These are phyloP conservation scores for Fraxinus sp. DNA, from an alignment of 305 asterid species.

Conservation along the genomic window DNA sequence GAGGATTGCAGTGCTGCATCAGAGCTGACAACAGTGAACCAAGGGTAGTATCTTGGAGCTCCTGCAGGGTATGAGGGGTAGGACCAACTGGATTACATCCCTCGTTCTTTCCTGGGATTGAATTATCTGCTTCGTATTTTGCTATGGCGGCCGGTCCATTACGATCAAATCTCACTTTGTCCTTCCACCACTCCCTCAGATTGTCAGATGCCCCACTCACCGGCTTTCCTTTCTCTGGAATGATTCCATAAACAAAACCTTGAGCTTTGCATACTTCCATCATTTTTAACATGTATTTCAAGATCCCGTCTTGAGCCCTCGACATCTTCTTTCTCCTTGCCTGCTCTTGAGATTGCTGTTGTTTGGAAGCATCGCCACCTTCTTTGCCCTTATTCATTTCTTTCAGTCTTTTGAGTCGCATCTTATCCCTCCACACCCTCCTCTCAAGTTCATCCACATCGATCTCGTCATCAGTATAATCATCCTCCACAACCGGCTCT, in stretches of 20 bases:
- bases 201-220: constrained; percentile 77
- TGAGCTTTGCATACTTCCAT: constrained; percentile 85
- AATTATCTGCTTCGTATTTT: constrained; percentile 49
- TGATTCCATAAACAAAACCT: constrained; percentile 70
- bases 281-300: constrained; percentile 80
- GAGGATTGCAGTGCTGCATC: constrained; percentile 77
- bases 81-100: constrained; percentile 46
- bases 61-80: constrained; percentile 70
- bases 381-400: constrained; percentile 62
- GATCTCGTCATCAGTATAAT: constrained; percentile 72
- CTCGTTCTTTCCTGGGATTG: constrained; percentile 40
- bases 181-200: constrained; percentile 84
- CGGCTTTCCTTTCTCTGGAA: constrained; percentile 77
- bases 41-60: constrained; percentile 76
- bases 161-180: constrained; percentile 65
- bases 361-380: constrained; percentile 41
- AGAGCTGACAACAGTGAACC: constrained; percentile 69
- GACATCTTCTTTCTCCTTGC: constrained; percentile 86
- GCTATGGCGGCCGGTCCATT: constrained; percentile 75
- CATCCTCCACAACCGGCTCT: constrained; percentile 55
- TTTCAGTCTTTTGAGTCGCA: constrained; percentile 62
- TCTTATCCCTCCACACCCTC: constrained; percentile 84
- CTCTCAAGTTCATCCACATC: constrained; percentile 80
- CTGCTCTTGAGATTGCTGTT: constrained; percentile 69
- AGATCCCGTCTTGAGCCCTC: constrained; percentile 79